Percentiles rank a stretch among this genome's conserved stretches.
These are phyloP conservation scores for Amesomyces nigricolor DNA, from an alignment of 2,329 filamentous ascomycete species.

Conservation along the genomic window DNA sequence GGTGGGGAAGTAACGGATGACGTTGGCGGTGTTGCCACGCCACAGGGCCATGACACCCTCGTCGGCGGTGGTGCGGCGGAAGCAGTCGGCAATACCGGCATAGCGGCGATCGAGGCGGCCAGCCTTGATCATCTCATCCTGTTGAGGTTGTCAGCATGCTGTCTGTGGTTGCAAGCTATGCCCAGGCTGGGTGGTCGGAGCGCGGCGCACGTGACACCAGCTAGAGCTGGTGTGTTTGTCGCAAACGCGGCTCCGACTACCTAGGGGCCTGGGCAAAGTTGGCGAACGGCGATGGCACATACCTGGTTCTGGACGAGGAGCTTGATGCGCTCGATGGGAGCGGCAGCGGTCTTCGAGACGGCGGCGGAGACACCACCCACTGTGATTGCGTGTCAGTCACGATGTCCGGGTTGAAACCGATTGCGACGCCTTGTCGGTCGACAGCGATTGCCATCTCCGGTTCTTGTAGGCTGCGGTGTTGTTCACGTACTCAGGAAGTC, in stretches of 20 bases:
- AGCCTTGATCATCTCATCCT: conserved; percentile 99
- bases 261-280: background rate
- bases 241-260: conserved; percentile 7
- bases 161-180: background rate
- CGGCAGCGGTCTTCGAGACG: conserved; percentile 99
- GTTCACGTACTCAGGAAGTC: conserved; percentile 94
- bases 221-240: background rate
- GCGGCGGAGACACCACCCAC: conserved; percentile 99
- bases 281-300: conserved; percentile 35
- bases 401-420: conserved; percentile 6
- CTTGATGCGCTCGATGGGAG: conserved; percentile 99
- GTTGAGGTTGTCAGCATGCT: conserved; percentile 31
- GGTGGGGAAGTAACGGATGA: conserved; percentile 99
- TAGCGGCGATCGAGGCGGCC: conserved; percentile 98
- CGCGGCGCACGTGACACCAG: conserved; percentile 23
- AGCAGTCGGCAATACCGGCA: conserved; percentile 90
- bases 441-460: background rate
- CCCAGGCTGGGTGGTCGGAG: background rate
- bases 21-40: conserved; percentile 99
- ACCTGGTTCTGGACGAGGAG: conserved; percentile 99
- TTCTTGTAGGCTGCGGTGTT: background rate
- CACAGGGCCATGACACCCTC: conserved; percentile 96
- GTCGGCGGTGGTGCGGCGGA: conserved; percentile 79
- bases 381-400: conserved; percentile 19
- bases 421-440: conserved; percentile 10